A percentile compares a stretch with the other conserved stretches of the same genome.
These are phyloP conservation scores for Rhodotorula sp. DNA, from an alignment of 1,284 basidiomycete species.

Conservation along the genomic window DNA sequence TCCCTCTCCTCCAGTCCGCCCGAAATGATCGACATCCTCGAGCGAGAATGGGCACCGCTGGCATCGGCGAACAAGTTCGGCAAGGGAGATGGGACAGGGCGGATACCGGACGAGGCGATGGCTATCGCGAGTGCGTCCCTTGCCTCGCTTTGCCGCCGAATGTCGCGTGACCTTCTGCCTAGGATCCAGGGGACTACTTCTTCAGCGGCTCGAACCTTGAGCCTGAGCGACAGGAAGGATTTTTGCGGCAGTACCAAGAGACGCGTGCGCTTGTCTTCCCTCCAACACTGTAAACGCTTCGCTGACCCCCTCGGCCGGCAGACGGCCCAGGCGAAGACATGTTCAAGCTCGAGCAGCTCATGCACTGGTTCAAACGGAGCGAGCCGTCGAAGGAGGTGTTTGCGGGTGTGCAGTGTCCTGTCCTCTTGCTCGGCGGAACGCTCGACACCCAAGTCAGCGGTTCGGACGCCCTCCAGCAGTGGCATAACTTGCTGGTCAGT, in stretches of 20 bases:
- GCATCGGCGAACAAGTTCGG: constrained; percentile 14
- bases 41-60: constrained; percentile 11
- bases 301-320: neutral
- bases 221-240: constrained; percentile 8
- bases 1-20: neutral
- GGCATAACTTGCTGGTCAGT: constrained; percentile 9
- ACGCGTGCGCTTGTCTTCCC: constrained; percentile 1
- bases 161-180: neutral
- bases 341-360: constrained; percentile 10
- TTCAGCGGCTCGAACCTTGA: neutral
- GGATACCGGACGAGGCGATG: constrained; percentile 16
- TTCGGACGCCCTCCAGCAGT: constrained; percentile 14
- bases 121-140: constrained; percentile 1
- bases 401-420: constrained; percentile 8
- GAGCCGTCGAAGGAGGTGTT: constrained; percentile 9
- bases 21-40: constrained; percentile 4
- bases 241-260: constrained; percentile 18
- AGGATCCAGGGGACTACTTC: constrained; percentile 17
- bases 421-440: constrained; percentile 16
- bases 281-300: too few relatives aligned
- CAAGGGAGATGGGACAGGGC: constrained; percentile 10
- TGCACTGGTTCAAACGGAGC: constrained; percentile 23
- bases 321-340: constrained; percentile 10
- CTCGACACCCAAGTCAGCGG: constrained; percentile 15
- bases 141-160: too few relatives aligned